Evolutionary conservation across 305 asterid species (phyloP).

Genomic region (Ajuga reptans): DNA sequence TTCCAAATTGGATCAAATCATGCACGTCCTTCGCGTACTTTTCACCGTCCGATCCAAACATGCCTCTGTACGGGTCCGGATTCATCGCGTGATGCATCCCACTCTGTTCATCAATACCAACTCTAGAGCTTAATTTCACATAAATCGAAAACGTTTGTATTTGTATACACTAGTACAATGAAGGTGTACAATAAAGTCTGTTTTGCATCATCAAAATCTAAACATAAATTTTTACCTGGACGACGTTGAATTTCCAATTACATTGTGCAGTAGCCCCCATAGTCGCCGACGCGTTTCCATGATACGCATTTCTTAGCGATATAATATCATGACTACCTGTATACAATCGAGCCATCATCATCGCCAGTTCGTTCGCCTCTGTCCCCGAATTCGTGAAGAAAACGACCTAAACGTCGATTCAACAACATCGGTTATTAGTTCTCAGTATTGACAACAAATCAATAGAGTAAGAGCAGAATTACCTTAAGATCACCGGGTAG

Average conservation of each 20-base stretch:
- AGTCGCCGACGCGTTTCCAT: slow-evolving; percentile 57
- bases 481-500: slow-evolving; percentile 77
- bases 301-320: slow-evolving; percentile 57
- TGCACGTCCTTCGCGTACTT: slow-evolving; percentile 52
- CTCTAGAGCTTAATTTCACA: too few relatives aligned
- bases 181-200: too few relatives aligned
- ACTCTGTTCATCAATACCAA: slow-evolving; percentile 30
- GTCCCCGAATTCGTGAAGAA: slow-evolving; percentile 71
- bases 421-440: background rate
- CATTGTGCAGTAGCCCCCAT: slow-evolving; percentile 63
- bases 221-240: slow-evolving; percentile 30
- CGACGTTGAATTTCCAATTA: slow-evolving; percentile 54
- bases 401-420: slow-evolving; percentile 35
- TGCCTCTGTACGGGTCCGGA: slow-evolving; percentile 66
- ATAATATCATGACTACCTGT: slow-evolving; percentile 50
- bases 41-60: slow-evolving; percentile 52
- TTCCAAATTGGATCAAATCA: slow-evolving; percentile 54
- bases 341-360: slow-evolving; percentile 61
- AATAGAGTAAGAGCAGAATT: background rate
- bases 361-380: slow-evolving; percentile 61
- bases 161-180: too few relatives aligned
- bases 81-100: slow-evolving; percentile 68
- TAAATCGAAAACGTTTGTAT: too few relatives aligned
- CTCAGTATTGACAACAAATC: background rate
- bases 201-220: background rate